Evolutionary conservation across 805 yeast species (phyloP), one percentile per base, ranked within the genome.

Genomic region (Suhomyces kilbournensis): DNA sequence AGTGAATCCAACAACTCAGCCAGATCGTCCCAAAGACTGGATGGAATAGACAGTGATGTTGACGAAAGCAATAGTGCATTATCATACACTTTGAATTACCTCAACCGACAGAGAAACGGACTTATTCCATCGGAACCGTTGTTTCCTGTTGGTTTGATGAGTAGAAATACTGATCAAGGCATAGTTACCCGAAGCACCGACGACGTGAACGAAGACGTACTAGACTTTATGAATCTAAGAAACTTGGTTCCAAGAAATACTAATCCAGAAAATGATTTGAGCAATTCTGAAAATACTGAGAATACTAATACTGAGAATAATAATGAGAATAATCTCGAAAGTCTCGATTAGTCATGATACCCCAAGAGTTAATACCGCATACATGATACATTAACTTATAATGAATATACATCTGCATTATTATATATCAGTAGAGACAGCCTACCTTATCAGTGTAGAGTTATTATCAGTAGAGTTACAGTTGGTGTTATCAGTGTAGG

Each of bases 141-240:
- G 42, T 79, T 80, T 57, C 77, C 83, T 1, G 57, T 75, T 2
- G 84, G 83, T 1, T 78, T 80, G 8, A 63, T 76, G 12, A 79
- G 83, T 56, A 70, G 80, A 52, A 64, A 84, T 53, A 77, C 79
- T 0, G 60, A 70, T 0, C 59, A 56, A 45, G 84, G 83, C 1
- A 78, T 77, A 1, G 72, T 64, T n/a, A 77, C 82, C 10, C 57
- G 53, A 9, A 47, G 46, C 35, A 50, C 61, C 14, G 54, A 49
- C 7, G 48, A 32, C 34, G 15, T 15, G 19, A 40, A 34, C 39
- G 54, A 53, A 7, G 58, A 56, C 26, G 56, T 65, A 3, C 48
- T 69, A 22, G 72, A 68, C 44, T 66, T 55, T 38, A 56, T 69
- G 59, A 64, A 70, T 48, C 58, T 70, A 43, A 51, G 67, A 44